phyloP scores from a whole-genome alignment of 2,329 filamentous ascomycete species.

The Xylaria sp. region DNA sequence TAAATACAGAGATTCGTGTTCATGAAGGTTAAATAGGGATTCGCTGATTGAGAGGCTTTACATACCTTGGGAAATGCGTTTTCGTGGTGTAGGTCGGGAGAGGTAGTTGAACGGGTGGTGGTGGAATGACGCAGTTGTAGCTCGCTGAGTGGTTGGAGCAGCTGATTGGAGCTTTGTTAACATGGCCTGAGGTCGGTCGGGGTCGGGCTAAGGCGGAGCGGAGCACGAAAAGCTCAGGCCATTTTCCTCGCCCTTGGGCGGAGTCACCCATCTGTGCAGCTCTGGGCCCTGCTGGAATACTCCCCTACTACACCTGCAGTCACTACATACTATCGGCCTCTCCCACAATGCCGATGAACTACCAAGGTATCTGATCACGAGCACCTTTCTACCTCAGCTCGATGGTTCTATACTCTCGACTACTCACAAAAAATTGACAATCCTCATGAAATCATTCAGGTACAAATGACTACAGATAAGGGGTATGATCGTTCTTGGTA shows the following conservation, averaged over 20 bases:
- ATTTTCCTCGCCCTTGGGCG: slow-evolving; percentile 13
- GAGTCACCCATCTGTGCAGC: neutral
- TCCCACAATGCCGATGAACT: neutral
- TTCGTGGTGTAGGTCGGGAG: slow-evolving; percentile 9
- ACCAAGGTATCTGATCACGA: neutral
- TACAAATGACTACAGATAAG: too few species aligned
- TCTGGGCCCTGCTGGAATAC: neutral
- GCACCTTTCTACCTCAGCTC: neutral
- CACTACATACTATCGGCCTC: neutral
- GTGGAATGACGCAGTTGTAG: slow-evolving; percentile 36
- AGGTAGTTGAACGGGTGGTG: slow-evolving; percentile 10
- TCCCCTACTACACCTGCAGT: neutral
- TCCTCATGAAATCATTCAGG: neutral
- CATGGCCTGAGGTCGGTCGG: slow-evolving; percentile 12
- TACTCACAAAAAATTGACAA: too few species aligned
- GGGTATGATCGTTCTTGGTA: too few species aligned
- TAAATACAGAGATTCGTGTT: neutral
- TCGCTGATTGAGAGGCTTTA: neutral
- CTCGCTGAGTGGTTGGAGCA: slow-evolving; percentile 20
- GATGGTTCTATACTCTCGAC: too few species aligned
- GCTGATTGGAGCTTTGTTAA: slow-evolving; percentile 30
- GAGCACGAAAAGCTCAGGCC: slow-evolving; percentile 33
- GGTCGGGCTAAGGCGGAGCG: slow-evolving; percentile 33
- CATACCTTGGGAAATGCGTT: slow-evolving; percentile 33
- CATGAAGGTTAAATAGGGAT: neutral